phyloP scores from a whole-genome alignment of 306 rosid species.

The Pachyrhizus erosus region DNA sequence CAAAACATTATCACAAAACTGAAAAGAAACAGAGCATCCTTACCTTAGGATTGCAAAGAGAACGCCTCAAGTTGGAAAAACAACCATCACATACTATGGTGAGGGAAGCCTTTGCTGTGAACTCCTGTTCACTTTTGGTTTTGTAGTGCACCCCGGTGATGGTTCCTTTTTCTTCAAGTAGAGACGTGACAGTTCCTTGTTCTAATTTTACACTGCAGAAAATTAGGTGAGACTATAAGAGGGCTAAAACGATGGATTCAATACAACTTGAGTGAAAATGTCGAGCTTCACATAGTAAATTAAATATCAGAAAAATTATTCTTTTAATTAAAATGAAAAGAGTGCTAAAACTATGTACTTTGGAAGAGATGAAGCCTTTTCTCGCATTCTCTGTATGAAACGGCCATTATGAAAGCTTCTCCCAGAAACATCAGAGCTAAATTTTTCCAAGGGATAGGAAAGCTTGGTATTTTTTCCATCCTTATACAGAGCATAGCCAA shows the following conservation, averaged over 20 bases:
- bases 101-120: conserved; percentile 63
- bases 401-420: conserved; percentile 68
- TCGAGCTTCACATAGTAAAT: background rate
- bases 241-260: background rate
- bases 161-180: conserved; percentile 78
- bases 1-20: background rate
- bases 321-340: background rate
- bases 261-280: background rate
- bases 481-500: conserved; percentile 78
- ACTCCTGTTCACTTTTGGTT: conserved; percentile 71
- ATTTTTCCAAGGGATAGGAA: conserved; percentile 57
- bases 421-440: conserved; percentile 56
- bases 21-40: background rate
- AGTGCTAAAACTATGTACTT: conserved; percentile 39
- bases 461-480: conserved; percentile 58
- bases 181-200: conserved; percentile 83
- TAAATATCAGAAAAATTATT: background rate
- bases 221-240: background rate
- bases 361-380: conserved; percentile 57
- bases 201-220: conserved; percentile 77
- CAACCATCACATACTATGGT: conserved; percentile 71
- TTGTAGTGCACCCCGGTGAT: conserved; percentile 76
- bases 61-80: conserved; percentile 60
- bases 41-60: conserved; percentile 63
- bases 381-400: conserved; percentile 62